Percentiles rank a stretch among this genome's conserved stretches.
These are phyloP conservation scores for Vigna hirtella DNA, from an alignment of 306 rosid genomes.

Conservation along the genomic window DNA sequence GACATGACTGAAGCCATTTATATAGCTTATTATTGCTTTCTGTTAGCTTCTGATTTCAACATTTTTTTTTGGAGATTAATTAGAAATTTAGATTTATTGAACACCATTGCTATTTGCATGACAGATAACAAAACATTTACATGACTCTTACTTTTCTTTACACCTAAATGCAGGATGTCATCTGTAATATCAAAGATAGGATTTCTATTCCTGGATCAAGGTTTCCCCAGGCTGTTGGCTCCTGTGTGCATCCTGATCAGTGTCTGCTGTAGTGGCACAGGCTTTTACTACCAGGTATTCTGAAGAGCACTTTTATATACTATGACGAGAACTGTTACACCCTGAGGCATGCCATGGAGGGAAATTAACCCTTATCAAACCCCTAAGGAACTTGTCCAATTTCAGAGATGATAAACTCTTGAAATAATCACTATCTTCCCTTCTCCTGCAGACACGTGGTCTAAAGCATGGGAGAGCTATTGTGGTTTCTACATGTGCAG, in stretches of 20 bases:
- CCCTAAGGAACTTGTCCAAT: conserved; percentile 7
- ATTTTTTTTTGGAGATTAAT: conserved; percentile 3
- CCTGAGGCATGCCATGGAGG: background rate
- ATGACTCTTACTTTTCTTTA: conserved; percentile 14
- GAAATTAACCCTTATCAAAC: background rate
- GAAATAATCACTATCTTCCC: conserved; percentile 22
- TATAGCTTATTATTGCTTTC: conserved; percentile 1
- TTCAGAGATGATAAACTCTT: conserved; percentile 9
- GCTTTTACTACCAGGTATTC: conserved; percentile 85
- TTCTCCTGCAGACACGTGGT: conserved; percentile 74
- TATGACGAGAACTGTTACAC: background rate
- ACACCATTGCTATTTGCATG: background rate
- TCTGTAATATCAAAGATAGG: conserved; percentile 92
- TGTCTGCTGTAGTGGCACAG: conserved; percentile 75
- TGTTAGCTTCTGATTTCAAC: background rate
- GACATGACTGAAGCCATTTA: background rate
- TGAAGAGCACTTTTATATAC: background rate
- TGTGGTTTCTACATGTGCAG: conserved; percentile 86
- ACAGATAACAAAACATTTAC: background rate
- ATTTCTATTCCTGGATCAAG: conserved; percentile 89
- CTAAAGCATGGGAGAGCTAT: conserved; percentile 92
- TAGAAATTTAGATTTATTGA: conserved; percentile 1
- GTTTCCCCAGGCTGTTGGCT: conserved; percentile 71
- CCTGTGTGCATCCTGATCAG: conserved; percentile 79
- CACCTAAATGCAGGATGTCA: conserved; percentile 71